A percentile compares a stretch with the other conserved stretches of the same genome.
These are phyloP conservation scores for Syncephalis fuscata DNA, from an alignment of 371 early-diverging fungal species.

Conservation along the genomic window DNA sequence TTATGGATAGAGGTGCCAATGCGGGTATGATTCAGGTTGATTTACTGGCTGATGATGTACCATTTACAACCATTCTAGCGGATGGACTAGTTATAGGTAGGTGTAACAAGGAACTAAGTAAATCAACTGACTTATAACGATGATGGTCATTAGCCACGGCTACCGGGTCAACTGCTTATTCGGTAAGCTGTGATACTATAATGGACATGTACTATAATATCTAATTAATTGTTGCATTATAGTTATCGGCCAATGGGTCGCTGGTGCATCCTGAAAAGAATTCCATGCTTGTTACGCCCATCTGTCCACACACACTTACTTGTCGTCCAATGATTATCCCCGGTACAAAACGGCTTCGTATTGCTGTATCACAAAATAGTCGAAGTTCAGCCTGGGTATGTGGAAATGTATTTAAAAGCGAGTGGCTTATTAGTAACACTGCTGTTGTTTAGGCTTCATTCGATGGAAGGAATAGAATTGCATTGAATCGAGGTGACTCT, in stretches of 20 bases:
- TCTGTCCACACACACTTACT: conserved; percentile 86
- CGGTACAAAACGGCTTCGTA: conserved; percentile 59
- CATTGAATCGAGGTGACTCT: conserved; percentile 79
- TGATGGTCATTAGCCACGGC: conserved; percentile 52
- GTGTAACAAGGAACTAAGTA: too few species aligned
- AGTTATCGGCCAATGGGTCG: conserved; percentile 78
- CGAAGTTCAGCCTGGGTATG: conserved; percentile 53
- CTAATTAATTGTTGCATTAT: too few species aligned
- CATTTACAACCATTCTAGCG: conserved; percentile 69
- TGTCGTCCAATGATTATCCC: conserved; percentile 91
- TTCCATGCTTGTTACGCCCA: conserved; percentile 80
- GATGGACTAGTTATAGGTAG: conserved; percentile 58
- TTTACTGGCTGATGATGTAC: conserved; percentile 71
- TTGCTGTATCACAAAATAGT: conserved; percentile 50
- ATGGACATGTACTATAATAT: too few species aligned
- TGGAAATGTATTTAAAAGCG: background rate
- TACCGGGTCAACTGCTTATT: conserved; percentile 91
- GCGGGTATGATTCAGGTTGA: conserved; percentile 79
- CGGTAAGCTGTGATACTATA: too few species aligned
- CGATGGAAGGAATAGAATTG: conserved; percentile 76
- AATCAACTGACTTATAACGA: too few species aligned
- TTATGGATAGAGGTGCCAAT: conserved; percentile 77
- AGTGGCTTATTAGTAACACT: background rate
- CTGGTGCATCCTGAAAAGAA: conserved; percentile 89
- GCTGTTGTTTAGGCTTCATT: conserved; percentile 28